Base-by-base conservation (phyloP, 208 protist species). In the Acanthamoeba triangularis region DNA sequence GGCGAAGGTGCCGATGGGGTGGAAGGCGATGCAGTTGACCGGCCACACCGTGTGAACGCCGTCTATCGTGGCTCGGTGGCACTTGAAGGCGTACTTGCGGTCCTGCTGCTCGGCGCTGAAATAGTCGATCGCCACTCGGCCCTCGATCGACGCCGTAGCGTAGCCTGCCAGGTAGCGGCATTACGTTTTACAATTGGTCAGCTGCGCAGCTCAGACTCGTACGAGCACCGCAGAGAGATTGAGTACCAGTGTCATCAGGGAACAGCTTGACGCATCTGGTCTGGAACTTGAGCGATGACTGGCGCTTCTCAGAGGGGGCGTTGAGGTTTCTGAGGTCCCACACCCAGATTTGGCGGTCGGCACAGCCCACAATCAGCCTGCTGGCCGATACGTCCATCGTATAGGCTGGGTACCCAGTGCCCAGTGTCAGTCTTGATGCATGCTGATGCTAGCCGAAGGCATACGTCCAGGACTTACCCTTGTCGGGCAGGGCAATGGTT, bases 51-150 rank as follows among this genome's bases (percentile, higher is more conserved):
- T 61, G 54, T 54, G 59, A 35, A 47, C 72, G 20, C 85, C 85
- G 18, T 56, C 69, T 54, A 84, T 67, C 54, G 52, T 96, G 23
- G 96, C 88, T 74, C 98, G 94, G 91, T 98, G 98, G 95, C 98
- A 98, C 88, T 98, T 98, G 88, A 98, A 98, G 41, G 97, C 96
- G 94, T 98, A 98, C 80, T 30, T 92, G 37, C 63, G 44, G 63
- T 28, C 63, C 63, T 92, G 85, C 85, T 72, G 49, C 35, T 65
- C 54, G 25, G 96, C 76, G 37, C 96, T 41, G 23, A 98, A 49
- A 52, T 96, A 97, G 44, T 98, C 87, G 72, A 98, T 95, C 56
- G 96, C 96, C 33, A 98, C 97, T 63, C 97, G 61, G 56, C 98
- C 98, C 87, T 98, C 98, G 6, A 98, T 98, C n/a, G 96, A 97